These are phyloP conservation scores for Ramaria sp. DNA, from an alignment of 768 basidiomycete species.

Conservation along the genomic window DNA sequence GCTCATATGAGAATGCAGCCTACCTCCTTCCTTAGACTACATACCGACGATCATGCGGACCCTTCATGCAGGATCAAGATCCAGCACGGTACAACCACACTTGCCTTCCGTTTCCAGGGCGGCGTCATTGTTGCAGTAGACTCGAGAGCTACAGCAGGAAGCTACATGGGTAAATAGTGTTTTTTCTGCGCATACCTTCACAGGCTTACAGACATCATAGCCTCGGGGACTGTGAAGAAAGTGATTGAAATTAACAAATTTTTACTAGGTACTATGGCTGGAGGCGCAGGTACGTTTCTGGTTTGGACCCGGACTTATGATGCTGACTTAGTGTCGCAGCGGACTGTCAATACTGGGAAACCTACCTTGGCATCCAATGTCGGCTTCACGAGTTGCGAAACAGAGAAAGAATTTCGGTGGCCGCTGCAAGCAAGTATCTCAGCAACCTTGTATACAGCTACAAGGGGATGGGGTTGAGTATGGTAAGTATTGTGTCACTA, in stretches of 20 bases:
- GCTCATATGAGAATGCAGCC: conserved; percentile 42
- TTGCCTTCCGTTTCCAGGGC: conserved; percentile 93
- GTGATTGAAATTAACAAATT: conserved; percentile 99
- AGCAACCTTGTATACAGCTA: conserved; percentile 96
- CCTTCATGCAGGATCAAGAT: conserved; percentile 95
- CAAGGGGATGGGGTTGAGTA: conserved; percentile 98
- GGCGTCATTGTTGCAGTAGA: conserved; percentile 99
- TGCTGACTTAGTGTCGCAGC: conserved; percentile 32
- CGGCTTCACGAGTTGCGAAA: conserved; percentile 94
- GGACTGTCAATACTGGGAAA: conserved; percentile 97
- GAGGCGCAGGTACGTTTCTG: conserved; percentile 71
- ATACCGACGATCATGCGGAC: conserved; percentile 94
- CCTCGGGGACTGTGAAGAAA: conserved; percentile 96
- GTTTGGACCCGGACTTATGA: background rate
- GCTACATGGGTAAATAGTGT: conserved; percentile 72
- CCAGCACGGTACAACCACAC: conserved; percentile 95
- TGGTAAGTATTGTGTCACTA: conserved; percentile 46
- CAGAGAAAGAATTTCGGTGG: conserved; percentile 93
- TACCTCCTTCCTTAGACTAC: conserved; percentile 77
- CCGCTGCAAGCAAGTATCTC: conserved; percentile 97
- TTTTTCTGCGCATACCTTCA: background rate
- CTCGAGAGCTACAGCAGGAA: conserved; percentile 93
- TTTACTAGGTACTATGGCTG: conserved; percentile 98
- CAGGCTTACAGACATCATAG: conserved; percentile 30
- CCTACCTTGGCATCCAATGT: conserved; percentile 96